Percentiles rank a stretch among this genome's conserved stretches.
These are phyloP conservation scores for Metarhizium guizhouense DNA, from an alignment of 2,329 filamentous ascomycete genomes.

Conservation along the genomic window DNA sequence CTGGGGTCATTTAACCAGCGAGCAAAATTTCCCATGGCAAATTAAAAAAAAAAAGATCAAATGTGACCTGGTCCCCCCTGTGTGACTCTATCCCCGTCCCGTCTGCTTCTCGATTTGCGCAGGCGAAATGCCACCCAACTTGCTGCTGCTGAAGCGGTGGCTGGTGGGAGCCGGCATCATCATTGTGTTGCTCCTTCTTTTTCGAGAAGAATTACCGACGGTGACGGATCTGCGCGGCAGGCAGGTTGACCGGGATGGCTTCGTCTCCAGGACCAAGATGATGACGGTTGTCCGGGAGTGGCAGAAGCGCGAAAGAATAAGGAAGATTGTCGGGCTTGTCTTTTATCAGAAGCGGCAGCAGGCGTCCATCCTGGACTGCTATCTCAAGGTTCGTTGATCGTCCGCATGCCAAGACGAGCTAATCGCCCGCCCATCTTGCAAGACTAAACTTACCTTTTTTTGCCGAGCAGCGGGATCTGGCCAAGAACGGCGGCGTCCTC, in stretches of 20 bases:
- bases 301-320: background rate
- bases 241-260: background rate
- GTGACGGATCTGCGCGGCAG: background rate
- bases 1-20: background rate
- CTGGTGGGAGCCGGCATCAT: background rate
- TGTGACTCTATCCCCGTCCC: background rate
- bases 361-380: constrained; percentile 38
- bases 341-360: constrained; percentile 35
- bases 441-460: too few species aligned
- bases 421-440: background rate
- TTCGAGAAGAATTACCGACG: background rate
- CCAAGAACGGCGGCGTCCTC: constrained; percentile 33
- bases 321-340: constrained; percentile 34
- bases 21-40: background rate
- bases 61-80: background rate
- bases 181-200: background rate
- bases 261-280: background rate
- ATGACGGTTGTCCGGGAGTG: background rate
- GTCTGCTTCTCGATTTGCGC: constrained; percentile 8
- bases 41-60: background rate
- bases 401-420: background rate
- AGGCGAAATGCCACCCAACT: background rate
- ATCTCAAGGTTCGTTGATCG: constrained; percentile 24
- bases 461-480: constrained; percentile 28
- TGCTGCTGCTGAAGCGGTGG: background rate